Evolutionary conservation across 1,139 yeast species (phyloP), one percentile per base, ranked within the genome.

Genomic region (Sugiyamaella japonica): DNA sequence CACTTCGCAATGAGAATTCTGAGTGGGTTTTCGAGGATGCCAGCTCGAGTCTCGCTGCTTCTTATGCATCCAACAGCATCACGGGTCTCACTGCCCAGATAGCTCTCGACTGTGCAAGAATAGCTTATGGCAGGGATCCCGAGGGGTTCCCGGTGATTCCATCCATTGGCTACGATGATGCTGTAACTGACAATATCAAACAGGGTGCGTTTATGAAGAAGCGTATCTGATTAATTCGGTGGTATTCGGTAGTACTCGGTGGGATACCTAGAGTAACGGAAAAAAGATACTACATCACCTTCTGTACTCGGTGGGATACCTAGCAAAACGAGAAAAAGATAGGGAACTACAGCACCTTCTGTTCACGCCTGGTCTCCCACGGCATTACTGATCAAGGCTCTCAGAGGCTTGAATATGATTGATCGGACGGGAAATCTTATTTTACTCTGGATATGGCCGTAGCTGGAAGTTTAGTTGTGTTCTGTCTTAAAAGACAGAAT

Each of bases 161-260:
- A 1, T 47, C 54, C n/a, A 43, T 58, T 9, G 66, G 66, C 88
- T 75, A 89, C 77, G 60, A 60, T 32, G 28, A 20, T n/a, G 68
- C 93, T 79, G 28, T 96, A 93, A 52, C 87, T 95, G 63, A 88
- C 84, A 69, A 88, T 86, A 69, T 88, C 95, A 63, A 88, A 76
- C 15, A 87, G 95, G 10, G 95, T 86, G 20, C 91, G 84, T 71
- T 88, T 87, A 64, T 95, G 95, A 41, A 40, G 23, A 48, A 41
- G 16, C 34, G 46, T 17, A 62, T 89, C 81, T 48, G 93, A 85
- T 34, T 13, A 28, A 7, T 9, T 28, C 31, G 31, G 9, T 28
- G 31, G n/a, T n/a, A n/a, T n/a, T n/a, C n/a, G n/a, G n/a, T n/a
- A 6, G 25, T 20, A 20, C 6, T 20, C 3, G 25, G 25, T 20